Evolutionary conservation across 805 yeast genomes (phyloP).

Genomic region (Kuraishia molischiana): DNA sequence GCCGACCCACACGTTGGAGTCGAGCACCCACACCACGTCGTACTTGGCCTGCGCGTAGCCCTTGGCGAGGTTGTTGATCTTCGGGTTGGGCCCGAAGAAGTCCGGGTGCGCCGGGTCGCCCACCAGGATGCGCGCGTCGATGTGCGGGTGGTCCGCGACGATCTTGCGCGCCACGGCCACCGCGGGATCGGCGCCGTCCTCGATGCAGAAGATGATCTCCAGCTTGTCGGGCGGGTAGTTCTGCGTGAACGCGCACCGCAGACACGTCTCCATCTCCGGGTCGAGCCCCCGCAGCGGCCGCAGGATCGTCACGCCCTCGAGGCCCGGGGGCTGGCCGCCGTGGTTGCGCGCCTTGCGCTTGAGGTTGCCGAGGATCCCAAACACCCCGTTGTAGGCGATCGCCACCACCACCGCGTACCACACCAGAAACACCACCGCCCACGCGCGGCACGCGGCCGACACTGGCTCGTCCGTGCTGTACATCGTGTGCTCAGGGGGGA

Average conservation of each 20-base stretch:
- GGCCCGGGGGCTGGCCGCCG: slow-evolving; percentile 21
- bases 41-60: slow-evolving; percentile 60
- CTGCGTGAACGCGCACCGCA: slow-evolving; percentile 60
- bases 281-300: slow-evolving; percentile 83
- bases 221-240: slow-evolving; percentile 48
- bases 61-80: slow-evolving; percentile 77
- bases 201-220: slow-evolving; percentile 74
- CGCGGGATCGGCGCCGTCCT: slow-evolving; percentile 52
- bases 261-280: slow-evolving; percentile 58
- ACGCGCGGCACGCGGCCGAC: background rate
- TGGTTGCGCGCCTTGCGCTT: slow-evolving; percentile 13
- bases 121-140: slow-evolving; percentile 50
- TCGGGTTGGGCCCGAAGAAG: slow-evolving; percentile 79
- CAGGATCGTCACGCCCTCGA: slow-evolving; percentile 65
- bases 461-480: background rate
- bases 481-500: no score
- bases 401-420: slow-evolving; percentile 19
- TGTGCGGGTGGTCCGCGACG: slow-evolving; percentile 40
- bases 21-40: slow-evolving; percentile 79
- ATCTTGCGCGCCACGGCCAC: slow-evolving; percentile 44
- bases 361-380: slow-evolving; percentile 15
- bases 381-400: slow-evolving; percentile 18
- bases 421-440: slow-evolving; percentile 11
- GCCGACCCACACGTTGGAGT: slow-evolving; percentile 74
- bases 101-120: slow-evolving; percentile 29